Evolutionary conservation across 176 grass and related monocot species (phyloP).

Genomic region (Olyra latifolia): DNA sequence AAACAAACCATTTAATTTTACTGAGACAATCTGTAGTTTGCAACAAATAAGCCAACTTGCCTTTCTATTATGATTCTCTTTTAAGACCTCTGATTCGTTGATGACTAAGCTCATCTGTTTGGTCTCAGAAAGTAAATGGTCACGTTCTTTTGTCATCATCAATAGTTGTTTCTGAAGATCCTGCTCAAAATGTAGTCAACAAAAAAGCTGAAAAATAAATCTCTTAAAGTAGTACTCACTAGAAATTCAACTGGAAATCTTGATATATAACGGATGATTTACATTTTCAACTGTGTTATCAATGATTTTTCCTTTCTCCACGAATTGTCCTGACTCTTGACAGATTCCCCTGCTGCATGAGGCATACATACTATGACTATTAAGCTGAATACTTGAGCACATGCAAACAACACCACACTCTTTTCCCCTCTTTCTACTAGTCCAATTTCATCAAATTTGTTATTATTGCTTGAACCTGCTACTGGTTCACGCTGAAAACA

Average conservation of each 20-base stretch:
- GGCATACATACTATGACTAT: neutral
- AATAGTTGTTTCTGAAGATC: constrained; percentile 56
- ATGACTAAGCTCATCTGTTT: constrained; percentile 45
- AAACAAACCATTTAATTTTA: constrained; percentile 7
- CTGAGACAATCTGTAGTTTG: constrained; percentile 15
- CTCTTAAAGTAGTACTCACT: neutral
- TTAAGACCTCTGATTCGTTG: constrained; percentile 56
- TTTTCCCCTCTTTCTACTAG: neutral
- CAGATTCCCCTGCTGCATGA: constrained; percentile 13
- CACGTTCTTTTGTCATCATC: constrained; percentile 52
- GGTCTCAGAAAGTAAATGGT: constrained; percentile 52
- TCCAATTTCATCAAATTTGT: neutral
- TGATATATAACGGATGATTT: constrained; percentile 14
- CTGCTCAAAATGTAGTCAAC: constrained; percentile 40
- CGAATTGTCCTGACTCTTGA: constrained; percentile 21
- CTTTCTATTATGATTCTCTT: constrained; percentile 55
- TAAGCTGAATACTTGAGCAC: neutral
- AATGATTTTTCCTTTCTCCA: constrained; percentile 27
- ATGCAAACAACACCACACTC: neutral
- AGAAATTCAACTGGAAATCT: neutral
- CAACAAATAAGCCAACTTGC: constrained; percentile 39
- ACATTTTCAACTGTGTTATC: constrained; percentile 40
- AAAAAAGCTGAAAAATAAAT: constrained; percentile 25
- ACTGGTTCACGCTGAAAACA: neutral
- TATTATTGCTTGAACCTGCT: neutral